Evolutionary conservation across 2,329 filamentous ascomycete species (phyloP).

Genomic region (Dactylellina sp.): DNA sequence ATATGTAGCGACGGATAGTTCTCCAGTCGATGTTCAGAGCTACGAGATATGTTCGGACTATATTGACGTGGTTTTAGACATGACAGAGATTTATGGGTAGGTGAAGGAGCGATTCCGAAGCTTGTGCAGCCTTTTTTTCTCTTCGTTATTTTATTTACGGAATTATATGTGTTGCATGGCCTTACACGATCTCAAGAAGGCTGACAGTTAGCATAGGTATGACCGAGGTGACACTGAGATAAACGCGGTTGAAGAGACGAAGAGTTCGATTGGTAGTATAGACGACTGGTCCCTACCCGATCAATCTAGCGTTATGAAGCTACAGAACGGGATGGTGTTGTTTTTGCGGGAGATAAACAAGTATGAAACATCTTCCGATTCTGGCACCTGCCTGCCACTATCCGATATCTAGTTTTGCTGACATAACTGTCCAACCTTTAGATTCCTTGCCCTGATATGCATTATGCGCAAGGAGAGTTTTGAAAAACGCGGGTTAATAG

Average conservation of each 20-base stretch:
- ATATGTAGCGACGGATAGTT: slow-evolving; percentile 95
- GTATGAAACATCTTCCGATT: slow-evolving; percentile 42
- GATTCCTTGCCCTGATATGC: slow-evolving; percentile 82
- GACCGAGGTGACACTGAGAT: slow-evolving; percentile 69
- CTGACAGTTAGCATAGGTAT: slow-evolving; percentile 54
- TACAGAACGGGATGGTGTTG: slow-evolving; percentile 76
- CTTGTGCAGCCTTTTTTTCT: too few species aligned
- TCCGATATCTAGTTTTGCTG: neutral
- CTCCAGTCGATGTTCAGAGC: slow-evolving; percentile 90
- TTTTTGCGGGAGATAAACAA: slow-evolving; percentile 76
- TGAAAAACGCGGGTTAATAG: slow-evolving; percentile 84
- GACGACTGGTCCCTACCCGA: slow-evolving; percentile 68
- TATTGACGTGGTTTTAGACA: slow-evolving; percentile 97
- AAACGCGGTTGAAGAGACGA: slow-evolving; percentile 62
- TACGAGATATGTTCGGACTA: slow-evolving; percentile 99
- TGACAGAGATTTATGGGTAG: slow-evolving; percentile 92
- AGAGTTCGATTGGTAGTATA: slow-evolving; percentile 47
- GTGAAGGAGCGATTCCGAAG: too few species aligned
- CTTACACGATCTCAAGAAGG: slow-evolving; percentile 1
- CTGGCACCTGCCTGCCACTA: slow-evolving; percentile 15
- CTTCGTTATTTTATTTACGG: neutral
- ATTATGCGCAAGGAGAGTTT: slow-evolving; percentile 88
- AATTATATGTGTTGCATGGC: slow-evolving; percentile 9
- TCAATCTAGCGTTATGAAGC: slow-evolving; percentile 74
- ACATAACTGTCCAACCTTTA: slow-evolving; percentile 58